These are phyloP conservation scores for Acacia pycnantha DNA, from an alignment of 331 rosid genomes.

Conservation along the genomic window DNA sequence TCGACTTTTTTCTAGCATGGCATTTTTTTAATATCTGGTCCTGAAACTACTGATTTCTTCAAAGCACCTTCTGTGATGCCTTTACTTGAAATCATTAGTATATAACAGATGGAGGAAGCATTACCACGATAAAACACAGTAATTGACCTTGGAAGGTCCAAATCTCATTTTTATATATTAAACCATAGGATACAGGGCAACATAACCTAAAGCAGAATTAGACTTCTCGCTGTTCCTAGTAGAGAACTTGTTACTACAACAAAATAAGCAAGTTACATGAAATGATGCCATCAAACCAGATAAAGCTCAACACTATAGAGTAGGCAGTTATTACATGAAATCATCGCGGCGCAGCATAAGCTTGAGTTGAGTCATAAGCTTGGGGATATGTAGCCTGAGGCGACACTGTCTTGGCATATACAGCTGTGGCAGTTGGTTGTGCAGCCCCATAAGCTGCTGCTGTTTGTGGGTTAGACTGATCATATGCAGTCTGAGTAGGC, in stretches of 20 bases:
- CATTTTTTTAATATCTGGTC: neutral
- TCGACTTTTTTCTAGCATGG: too few species aligned
- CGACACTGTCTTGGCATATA: conserved; percentile 71
- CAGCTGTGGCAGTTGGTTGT: conserved; percentile 57
- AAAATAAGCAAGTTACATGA: conserved; percentile 26
- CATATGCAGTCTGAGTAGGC: conserved; percentile 63
- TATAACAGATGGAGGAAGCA: neutral
- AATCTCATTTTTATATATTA: neutral
- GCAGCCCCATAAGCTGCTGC: conserved; percentile 63
- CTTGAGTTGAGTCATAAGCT: conserved; percentile 61
- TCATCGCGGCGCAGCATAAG: conserved; percentile 53
- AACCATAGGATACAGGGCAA: neutral
- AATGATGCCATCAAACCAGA: conserved; percentile 19
- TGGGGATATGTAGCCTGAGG: conserved; percentile 92
- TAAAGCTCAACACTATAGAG: conserved; percentile 24
- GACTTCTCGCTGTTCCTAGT: conserved; percentile 21
- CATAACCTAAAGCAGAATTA: neutral
- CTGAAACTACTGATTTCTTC: neutral
- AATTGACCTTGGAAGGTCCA: neutral
- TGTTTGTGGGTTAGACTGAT: conserved; percentile 58
- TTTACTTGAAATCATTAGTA: neutral
- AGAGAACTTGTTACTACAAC: conserved; percentile 33
- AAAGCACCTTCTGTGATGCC: neutral
- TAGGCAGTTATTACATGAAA: neutral
- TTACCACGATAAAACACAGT: neutral